phyloP scores from a whole-genome alignment of 345 rosid genomes.

The Linum usitatissimum region DNA sequence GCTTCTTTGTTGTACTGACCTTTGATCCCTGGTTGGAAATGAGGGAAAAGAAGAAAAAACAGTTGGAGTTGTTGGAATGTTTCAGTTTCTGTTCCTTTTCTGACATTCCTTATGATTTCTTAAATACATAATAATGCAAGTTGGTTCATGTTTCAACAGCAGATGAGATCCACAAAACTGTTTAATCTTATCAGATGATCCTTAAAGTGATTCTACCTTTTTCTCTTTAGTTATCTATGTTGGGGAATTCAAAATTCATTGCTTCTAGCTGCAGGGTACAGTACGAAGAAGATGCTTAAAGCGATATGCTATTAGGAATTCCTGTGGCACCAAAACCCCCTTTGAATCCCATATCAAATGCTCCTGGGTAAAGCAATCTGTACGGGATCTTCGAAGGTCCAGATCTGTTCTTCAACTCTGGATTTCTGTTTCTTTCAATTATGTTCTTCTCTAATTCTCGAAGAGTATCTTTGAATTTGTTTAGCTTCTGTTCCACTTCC shows the following conservation, averaged over 20 bases:
- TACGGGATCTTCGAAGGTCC: slow-evolving; percentile 44
- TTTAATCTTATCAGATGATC: neutral
- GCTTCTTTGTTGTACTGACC: no score
- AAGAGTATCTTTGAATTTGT: slow-evolving; percentile 29
- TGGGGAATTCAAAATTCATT: neutral
- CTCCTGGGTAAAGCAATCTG: slow-evolving; percentile 32
- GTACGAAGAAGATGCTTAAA: slow-evolving; percentile 14
- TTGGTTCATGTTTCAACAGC: neutral
- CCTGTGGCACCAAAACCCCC: slow-evolving; percentile 35
- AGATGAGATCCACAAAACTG: neutral
- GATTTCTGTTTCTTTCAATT: slow-evolving; percentile 28
- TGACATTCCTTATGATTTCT: no score
- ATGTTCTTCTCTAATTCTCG: slow-evolving; percentile 31
- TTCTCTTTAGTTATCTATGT: no score
- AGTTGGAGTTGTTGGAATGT: neutral
- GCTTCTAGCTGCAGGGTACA: neutral
- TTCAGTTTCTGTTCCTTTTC: no score
- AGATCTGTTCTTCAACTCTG: slow-evolving; percentile 34
- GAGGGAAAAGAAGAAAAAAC: no score
- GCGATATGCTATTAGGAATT: slow-evolving; percentile 47
- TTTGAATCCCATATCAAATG: slow-evolving; percentile 15
- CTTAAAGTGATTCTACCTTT: neutral
- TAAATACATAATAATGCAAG: no score
- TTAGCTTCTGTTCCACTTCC: slow-evolving; percentile 22
- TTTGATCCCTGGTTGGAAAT: no score